Base-by-base conservation (phyloP, 768 basidiomycete species). In the Trametes meyenii region DNA sequence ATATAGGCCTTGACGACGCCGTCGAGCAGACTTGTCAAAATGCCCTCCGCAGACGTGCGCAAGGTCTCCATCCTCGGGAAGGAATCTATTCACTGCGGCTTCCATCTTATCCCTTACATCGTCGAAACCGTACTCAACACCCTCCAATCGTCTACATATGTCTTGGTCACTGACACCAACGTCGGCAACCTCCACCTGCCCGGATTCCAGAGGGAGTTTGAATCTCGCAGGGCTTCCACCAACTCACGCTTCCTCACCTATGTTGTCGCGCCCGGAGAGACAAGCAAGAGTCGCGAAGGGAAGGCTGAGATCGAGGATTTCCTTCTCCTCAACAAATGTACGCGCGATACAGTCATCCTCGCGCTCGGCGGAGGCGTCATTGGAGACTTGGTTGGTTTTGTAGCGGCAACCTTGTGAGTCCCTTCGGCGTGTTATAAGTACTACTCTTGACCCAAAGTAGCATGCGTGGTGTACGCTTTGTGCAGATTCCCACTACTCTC, bases 321-420 rank as follows among this genome's bases (percentile, higher is more conserved):
- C 75, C 78, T 99, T 46, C 79, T 98, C 58, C 79, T 87, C 17
- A 86, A 96, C 69, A 85, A 85, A 73, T 97, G 95, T 71, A 97
- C 96, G 2, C 79, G 97, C 60, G 96, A 96, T 73, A 95, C 91
- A 2, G 93, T 99, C 63, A 80, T 98, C 58, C 76, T 99, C 55
- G 96, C 96, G 0, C 82, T 99, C 23, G 97, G 97, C 35, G 96
- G 97, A 36, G 97, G 97, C 29, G 97, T 99, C 57, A 92, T 99
- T 61, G 97, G 97, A 13, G 96, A 99, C 77, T 81, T 98, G 21
- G 88, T 95, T 59, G 97, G 97, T 35, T 99, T 96, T 69, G 94
- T 97, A 60, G 92, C 97, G 24, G 92, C 97, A 2, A 98, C 96
- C 13, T 96, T 96, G 95, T 96, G 69, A 76, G 93, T 83, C 4